A percentile compares a stretch with the other conserved stretches of the same genome.
Evolutionary conservation across 2,329 filamentous ascomycete species (phyloP).

Genomic region (Phyllosticta citriasiana): DNA sequence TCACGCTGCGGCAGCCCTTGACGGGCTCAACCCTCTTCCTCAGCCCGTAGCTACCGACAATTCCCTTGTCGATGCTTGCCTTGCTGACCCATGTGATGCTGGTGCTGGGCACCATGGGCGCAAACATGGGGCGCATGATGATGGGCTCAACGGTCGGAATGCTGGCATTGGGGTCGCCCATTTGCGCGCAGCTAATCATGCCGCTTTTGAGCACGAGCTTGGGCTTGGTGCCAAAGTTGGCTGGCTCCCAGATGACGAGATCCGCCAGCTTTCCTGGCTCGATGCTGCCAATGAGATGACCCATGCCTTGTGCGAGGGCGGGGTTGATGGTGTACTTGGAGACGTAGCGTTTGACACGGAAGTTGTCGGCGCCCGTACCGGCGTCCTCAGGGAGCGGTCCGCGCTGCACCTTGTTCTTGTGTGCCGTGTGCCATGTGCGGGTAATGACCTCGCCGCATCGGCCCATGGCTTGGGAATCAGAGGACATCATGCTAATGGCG

Average conservation of each 20-base stretch:
- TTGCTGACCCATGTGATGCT: constrained; percentile 78
- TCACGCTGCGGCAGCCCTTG: constrained; percentile 60
- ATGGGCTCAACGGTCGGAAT: constrained; percentile 85
- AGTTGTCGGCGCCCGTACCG: constrained; percentile 75
- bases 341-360: constrained; percentile 82
- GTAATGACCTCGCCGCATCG: constrained; percentile 88
- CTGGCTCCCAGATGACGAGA: constrained; percentile 75
- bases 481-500: constrained; percentile 96
- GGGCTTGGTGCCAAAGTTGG: constrained; percentile 82
- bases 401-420: constrained; percentile 89
- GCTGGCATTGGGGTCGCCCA: constrained; percentile 49
- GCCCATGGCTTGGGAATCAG: constrained; percentile 93
- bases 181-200: constrained; percentile 70
- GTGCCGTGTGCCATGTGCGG: constrained; percentile 91
- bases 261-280: constrained; percentile 88
- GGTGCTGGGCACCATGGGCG: constrained; percentile 57
- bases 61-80: constrained; percentile 57
- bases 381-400: constrained; percentile 68
- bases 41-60: constrained; percentile 61
- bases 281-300: constrained; percentile 73
- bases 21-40: constrained; percentile 74
- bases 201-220: constrained; percentile 75
- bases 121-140: constrained; percentile 79
- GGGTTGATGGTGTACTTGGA: constrained; percentile 97
- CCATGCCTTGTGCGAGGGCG: constrained; percentile 82